phyloP scores from a whole-genome alignment of 192 early-diverging fungal species.

The Backusella parvicylindrica region DNA sequence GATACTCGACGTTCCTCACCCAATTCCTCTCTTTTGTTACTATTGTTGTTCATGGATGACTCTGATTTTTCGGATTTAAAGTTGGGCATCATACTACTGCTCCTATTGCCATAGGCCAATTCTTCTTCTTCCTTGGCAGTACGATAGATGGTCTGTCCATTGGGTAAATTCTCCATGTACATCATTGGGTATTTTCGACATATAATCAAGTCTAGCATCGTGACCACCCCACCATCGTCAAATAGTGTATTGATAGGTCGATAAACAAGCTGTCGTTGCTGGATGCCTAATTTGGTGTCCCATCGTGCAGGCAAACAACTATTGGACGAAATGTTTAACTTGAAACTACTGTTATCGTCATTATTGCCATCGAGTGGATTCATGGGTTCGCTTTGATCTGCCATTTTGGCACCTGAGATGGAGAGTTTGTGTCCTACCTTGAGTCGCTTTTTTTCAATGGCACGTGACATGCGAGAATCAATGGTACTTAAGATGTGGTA shows the following conservation, averaged over 20 bases:
- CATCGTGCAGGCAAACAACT: slow-evolving; percentile 52
- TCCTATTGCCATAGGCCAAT: not conserved
- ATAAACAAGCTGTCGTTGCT: slow-evolving; percentile 26
- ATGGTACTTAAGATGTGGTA: slow-evolving; percentile 54
- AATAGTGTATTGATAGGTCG: slow-evolving; percentile 30
- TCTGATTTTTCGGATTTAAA: not conserved
- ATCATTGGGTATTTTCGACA: slow-evolving; percentile 50
- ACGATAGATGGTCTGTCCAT: slow-evolving; percentile 41
- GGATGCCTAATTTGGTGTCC: slow-evolving; percentile 64
- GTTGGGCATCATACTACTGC: not conserved
- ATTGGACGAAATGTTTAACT: slow-evolving; percentile 51
- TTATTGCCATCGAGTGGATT: slow-evolving; percentile 35
- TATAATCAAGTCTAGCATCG: slow-evolving; percentile 59
- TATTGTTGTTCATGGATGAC: not conserved
- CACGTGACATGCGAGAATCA: slow-evolving; percentile 41
- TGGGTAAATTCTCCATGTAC: slow-evolving; percentile 45
- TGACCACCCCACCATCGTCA: slow-evolving; percentile 57
- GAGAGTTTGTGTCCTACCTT: slow-evolving; percentile 58
- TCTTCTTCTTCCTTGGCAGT: slow-evolving; percentile 52
- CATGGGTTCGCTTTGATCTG: slow-evolving; percentile 20
- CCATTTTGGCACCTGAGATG: slow-evolving; percentile 53
- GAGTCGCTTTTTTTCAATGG: slow-evolving; percentile 39
- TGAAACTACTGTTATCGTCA: slow-evolving; percentile 2
- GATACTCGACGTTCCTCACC: slow-evolving; percentile 30
- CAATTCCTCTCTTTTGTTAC: not conserved